Evolutionary conservation across 345 rosid species (phyloP).

Genomic region (Gossypium bickii): DNA sequence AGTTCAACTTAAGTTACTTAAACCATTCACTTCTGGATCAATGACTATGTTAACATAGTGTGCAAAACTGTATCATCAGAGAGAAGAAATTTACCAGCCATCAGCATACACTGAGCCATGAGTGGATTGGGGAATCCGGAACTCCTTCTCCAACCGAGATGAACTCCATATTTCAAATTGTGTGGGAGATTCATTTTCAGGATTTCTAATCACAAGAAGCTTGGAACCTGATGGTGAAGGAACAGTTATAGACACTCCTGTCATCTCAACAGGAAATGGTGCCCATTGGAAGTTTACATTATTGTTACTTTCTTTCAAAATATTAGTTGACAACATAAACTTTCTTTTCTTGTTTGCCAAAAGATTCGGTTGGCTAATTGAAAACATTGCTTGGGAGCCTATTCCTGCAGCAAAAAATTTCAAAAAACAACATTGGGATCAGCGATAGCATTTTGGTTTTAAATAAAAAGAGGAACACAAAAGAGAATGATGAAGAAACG

Average conservation of each 20-base stretch:
- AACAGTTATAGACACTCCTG: constrained; percentile 52
- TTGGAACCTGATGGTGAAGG: constrained; percentile 87
- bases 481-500: background rate
- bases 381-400: constrained; percentile 68
- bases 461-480: background rate
- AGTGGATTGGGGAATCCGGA: constrained; percentile 62
- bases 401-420: constrained; percentile 33
- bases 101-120: constrained; percentile 81
- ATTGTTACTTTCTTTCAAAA: constrained; percentile 37
- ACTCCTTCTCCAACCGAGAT: constrained; percentile 75
- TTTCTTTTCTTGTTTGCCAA: constrained; percentile 72
- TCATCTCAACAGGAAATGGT: constrained; percentile 82
- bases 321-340: constrained; percentile 49
- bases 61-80: constrained; percentile 1
- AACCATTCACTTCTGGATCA: background rate
- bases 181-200: constrained; percentile 75
- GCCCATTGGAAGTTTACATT: constrained; percentile 61
- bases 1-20: background rate
- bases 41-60: background rate
- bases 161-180: constrained; percentile 81
- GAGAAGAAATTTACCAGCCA: constrained; percentile 58
- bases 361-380: constrained; percentile 72
- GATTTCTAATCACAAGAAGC: constrained; percentile 70
- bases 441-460: background rate
- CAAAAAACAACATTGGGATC: background rate